These are phyloP conservation scores for Cytidiella melzeri DNA, from an alignment of 768 basidiomycete genomes.

Conservation along the genomic window DNA sequence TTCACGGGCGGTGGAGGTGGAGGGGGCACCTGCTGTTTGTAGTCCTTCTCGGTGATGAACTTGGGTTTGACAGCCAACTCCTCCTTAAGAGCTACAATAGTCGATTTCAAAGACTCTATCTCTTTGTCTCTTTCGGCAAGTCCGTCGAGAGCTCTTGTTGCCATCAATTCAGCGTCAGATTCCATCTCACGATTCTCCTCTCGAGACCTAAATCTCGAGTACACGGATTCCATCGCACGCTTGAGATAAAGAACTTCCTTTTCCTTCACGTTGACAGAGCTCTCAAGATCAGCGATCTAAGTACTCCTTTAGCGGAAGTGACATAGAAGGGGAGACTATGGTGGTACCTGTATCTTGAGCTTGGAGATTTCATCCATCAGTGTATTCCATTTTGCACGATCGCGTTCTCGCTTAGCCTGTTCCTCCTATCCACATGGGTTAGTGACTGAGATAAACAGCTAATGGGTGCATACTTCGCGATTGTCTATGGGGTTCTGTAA, in stretches of 20 bases:
- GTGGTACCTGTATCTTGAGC: constrained; percentile 58
- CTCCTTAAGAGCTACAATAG: constrained; percentile 45
- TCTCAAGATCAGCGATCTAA: constrained; percentile 53
- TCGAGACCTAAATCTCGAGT: constrained; percentile 63
- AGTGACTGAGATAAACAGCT: background rate
- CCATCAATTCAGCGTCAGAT: constrained; percentile 64
- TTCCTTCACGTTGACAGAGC: constrained; percentile 43
- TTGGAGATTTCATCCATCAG: constrained; percentile 71
- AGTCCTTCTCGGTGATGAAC: constrained; percentile 58
- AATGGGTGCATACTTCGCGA: constrained; percentile 43
- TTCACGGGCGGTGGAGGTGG: constrained; percentile 51
- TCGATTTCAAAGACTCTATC: constrained; percentile 43
- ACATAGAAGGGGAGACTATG: background rate
- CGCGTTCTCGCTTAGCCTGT: constrained; percentile 68
- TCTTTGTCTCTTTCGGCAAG: constrained; percentile 64
- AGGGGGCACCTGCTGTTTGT: constrained; percentile 60
- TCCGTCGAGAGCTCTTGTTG: constrained; percentile 62
- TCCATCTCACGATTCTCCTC: constrained; percentile 46
- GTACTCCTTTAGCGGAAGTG: background rate
- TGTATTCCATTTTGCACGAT: constrained; percentile 63
- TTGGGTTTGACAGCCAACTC: constrained; percentile 45
- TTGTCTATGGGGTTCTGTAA: constrained; percentile 49
- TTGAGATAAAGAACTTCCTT: constrained; percentile 76
- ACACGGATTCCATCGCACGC: constrained; percentile 83
- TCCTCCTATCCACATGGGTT: constrained; percentile 49